phyloP scores from a whole-genome alignment of 176 grass and related monocot genomes.

The Aegilops sharonensis region DNA sequence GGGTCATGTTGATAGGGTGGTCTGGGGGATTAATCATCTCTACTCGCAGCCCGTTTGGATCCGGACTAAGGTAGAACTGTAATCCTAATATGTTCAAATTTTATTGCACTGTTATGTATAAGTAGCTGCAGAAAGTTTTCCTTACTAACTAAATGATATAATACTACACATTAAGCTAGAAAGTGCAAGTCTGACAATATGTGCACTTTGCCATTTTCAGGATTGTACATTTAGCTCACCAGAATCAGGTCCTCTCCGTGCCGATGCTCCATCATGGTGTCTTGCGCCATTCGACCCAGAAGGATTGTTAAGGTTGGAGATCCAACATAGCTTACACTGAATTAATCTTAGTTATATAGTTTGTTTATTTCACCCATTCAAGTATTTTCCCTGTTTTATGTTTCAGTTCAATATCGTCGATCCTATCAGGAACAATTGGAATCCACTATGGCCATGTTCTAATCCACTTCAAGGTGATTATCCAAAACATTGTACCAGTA shows the following conservation, averaged over 20 bases:
- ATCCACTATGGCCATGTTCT: slow-evolving; percentile 58
- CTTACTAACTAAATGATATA: background rate
- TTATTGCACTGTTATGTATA: background rate
- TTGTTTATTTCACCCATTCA: background rate
- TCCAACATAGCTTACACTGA: background rate
- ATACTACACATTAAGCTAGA: background rate
- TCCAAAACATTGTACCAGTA: background rate
- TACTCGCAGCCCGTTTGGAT: slow-evolving; percentile 72
- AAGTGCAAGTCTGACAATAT: background rate
- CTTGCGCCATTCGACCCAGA: slow-evolving; percentile 68
- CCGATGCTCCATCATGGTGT: slow-evolving; percentile 57
- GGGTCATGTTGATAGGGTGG: slow-evolving; percentile 58
- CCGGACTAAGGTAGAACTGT: slow-evolving; percentile 41
- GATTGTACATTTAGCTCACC: slow-evolving; percentile 58
- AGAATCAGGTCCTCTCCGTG: slow-evolving; percentile 37
- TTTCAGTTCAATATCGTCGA: slow-evolving; percentile 46
- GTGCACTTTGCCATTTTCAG: background rate
- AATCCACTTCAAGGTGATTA: slow-evolving; percentile 52
- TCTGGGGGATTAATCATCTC: slow-evolving; percentile 71
- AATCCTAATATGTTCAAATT: background rate
- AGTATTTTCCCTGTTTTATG: background rate
- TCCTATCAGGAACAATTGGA: slow-evolving; percentile 56
- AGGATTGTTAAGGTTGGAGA: slow-evolving; percentile 58
- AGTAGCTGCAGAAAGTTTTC: background rate
- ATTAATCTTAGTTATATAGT: background rate